These are phyloP conservation scores for Solanum piurae DNA, from an alignment of 257 asterid genomes.

Conservation along the genomic window DNA sequence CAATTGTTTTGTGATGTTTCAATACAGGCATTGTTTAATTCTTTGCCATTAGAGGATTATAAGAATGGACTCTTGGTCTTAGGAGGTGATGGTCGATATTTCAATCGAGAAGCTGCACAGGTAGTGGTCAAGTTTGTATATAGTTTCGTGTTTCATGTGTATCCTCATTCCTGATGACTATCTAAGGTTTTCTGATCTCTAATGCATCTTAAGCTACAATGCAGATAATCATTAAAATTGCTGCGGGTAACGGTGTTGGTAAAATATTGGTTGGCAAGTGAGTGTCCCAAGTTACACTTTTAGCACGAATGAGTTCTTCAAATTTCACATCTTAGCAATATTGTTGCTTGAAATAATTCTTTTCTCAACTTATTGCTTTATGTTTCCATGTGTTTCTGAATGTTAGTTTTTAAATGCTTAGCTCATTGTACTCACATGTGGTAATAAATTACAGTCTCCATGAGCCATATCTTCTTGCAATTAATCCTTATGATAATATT, in stretches of 20 bases:
- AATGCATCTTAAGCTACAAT: slow-evolving; percentile 13
- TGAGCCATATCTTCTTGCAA: not conserved
- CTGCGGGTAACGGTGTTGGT: slow-evolving; percentile 91
- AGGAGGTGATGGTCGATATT: slow-evolving; percentile 96
- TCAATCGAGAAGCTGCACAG: slow-evolving; percentile 94
- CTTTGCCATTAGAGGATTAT: slow-evolving; percentile 84
- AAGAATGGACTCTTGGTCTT: slow-evolving; percentile 63
- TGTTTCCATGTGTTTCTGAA: not conserved
- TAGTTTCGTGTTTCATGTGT: not conserved
- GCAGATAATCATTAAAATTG: slow-evolving; percentile 87
- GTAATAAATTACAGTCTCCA: not conserved
- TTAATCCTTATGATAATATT: not conserved
- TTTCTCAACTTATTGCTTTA: not conserved
- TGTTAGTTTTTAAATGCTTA: not conserved
- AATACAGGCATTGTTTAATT: slow-evolving; percentile 72
- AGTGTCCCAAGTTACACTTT: slow-evolving; percentile 15
- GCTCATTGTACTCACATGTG: not conserved
- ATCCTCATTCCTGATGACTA: not conserved
- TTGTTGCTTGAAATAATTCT: not conserved
- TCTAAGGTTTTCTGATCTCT: slow-evolving; percentile 6
- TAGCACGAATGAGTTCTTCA: not conserved
- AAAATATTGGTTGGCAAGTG: slow-evolving; percentile 85
- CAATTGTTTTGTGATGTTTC: slow-evolving; percentile 3
- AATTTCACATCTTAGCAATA: not conserved
- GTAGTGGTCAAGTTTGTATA: slow-evolving; percentile 12